Evolutionary conservation across 2,329 filamentous ascomycete genomes (phyloP), one percentile per base, ranked within the genome.

Genomic region (Xylariaceae sp.): DNA sequence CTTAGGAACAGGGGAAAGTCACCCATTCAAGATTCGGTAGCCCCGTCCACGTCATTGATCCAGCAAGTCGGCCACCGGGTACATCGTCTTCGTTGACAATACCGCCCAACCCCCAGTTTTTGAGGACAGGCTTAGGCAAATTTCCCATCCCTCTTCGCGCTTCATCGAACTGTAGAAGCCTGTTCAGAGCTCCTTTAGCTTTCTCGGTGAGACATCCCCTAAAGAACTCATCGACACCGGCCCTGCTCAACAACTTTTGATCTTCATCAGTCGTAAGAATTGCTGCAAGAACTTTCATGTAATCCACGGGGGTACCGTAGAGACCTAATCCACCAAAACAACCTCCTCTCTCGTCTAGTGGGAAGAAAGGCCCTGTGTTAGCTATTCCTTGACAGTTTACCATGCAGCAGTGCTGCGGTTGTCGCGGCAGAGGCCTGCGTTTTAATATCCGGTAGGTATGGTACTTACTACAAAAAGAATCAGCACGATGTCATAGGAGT

Each of bases 1-100:
- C 22, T 28, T 28, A 7, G 7, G 7, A 28, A 28, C 22, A 38
- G 36, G 19, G 5, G 5, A 19, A 28, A 54, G 55, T 54, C n/a
- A 54, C 59, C 59, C 59, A 61, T 19, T 31, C 28, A 6, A 60
- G 18, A 51, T 60, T 61, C 12, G 59, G 59, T 36, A 60, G 31
- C 6, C 59, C 59, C 1, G 45, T 45, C 59, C 59, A 61, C 22
- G 57, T 58, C 59, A 61, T 61, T 3, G 59, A 38, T 33, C 59
- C 59, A 4, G 52, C 50, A 34, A 31, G 53, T 28, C 59, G 53
- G 14, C 59, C 59, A 18, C 57, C 59, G 3, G 59, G 55, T 4
- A 61, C 33, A 45, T 60, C 59, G 7, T 14, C 53, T 41, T 61
- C 59, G 34, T 61, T 61, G 19, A 60, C 11, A 38, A 61, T 53